phyloP scores from a whole-genome alignment of 1,284 basidiomycete species.

The Cutaneotrichosporon sp. region DNA sequence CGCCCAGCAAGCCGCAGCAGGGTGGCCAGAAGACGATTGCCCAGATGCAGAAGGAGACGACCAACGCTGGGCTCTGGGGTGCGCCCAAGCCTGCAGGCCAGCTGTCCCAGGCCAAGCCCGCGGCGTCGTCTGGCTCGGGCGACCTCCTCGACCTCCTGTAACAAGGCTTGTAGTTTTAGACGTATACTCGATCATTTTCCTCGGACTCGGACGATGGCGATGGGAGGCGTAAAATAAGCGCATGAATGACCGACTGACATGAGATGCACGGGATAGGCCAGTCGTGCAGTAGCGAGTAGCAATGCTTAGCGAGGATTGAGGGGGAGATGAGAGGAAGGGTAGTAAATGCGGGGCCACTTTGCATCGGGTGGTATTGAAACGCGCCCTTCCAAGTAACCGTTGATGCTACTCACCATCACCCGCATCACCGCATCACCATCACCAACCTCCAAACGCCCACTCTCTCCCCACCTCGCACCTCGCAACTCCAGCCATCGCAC shows the following conservation, averaged over 20 bases:
- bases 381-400: neutral
- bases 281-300: no score
- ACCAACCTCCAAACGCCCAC: no score
- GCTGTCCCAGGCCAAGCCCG: neutral
- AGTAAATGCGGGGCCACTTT: neutral
- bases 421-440: no score
- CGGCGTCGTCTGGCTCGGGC: slow-evolving; percentile 2
- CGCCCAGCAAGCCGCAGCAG: slow-evolving; percentile 32
- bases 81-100: slow-evolving; percentile 7
- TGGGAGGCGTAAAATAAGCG: neutral
- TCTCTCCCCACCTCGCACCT: no score
- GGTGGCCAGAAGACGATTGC: slow-evolving; percentile 74
- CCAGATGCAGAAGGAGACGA: slow-evolving; percentile 83
- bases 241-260: no score
- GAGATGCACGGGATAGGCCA: no score
- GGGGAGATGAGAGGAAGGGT: no score
- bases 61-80: slow-evolving; percentile 72
- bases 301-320: no score
- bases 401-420: neutral
- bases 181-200: neutral
- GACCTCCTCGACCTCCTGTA: slow-evolving; percentile 13
- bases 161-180: slow-evolving; percentile 4
- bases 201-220: neutral
- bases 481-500: no score
- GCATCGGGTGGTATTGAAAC: neutral